These are phyloP conservation scores for Penicillium coprophilum DNA, from an alignment of 495 filamentous ascomycete genomes.

Conservation along the genomic window DNA sequence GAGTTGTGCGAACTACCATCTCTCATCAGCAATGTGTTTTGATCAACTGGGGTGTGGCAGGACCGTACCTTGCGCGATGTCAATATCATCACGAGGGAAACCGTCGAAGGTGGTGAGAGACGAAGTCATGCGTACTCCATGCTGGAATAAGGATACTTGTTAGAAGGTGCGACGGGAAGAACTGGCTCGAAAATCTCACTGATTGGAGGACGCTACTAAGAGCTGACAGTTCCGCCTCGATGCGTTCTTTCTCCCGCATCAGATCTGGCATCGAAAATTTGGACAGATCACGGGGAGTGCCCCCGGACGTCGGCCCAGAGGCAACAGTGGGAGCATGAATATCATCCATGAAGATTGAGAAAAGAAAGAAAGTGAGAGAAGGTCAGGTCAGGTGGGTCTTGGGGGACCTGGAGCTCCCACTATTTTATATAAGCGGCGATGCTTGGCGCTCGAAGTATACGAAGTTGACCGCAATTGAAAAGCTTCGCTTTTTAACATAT, in stretches of 20 bases:
- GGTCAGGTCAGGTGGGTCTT: conserved; percentile 23
- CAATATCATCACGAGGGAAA: conserved; percentile 89
- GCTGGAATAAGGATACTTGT: conserved; percentile 50
- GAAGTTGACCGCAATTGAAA: not conserved
- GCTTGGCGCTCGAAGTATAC: conserved; percentile 17
- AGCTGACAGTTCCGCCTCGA: conserved; percentile 83
- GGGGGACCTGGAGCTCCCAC: not conserved
- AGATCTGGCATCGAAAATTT: conserved; percentile 63
- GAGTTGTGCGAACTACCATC: conserved; percentile 76
- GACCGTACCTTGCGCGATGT: conserved; percentile 84
- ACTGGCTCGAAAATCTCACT: conserved; percentile 48
- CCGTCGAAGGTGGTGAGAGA: conserved; percentile 86
- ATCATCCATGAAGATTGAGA: conserved; percentile 57
- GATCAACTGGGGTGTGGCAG: not conserved
- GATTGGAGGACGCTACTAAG: conserved; percentile 84
- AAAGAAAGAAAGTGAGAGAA: conserved; percentile 20
- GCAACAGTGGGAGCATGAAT: conserved; percentile 74
- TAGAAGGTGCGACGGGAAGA: conserved; percentile 9
- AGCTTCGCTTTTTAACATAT: not conserved
- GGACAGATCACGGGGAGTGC: conserved; percentile 53
- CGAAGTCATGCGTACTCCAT: conserved; percentile 91
- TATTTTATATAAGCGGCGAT: conserved; percentile 26
- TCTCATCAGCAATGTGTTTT: conserved; percentile 19
- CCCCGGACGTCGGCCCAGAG: conserved; percentile 65
- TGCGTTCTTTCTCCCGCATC: conserved; percentile 70